Percentiles rank a stretch among this genome's conserved stretches.
Evolutionary conservation across 345 rosid genomes (phyloP).

Genomic region (Dipteronia sinensis): DNA sequence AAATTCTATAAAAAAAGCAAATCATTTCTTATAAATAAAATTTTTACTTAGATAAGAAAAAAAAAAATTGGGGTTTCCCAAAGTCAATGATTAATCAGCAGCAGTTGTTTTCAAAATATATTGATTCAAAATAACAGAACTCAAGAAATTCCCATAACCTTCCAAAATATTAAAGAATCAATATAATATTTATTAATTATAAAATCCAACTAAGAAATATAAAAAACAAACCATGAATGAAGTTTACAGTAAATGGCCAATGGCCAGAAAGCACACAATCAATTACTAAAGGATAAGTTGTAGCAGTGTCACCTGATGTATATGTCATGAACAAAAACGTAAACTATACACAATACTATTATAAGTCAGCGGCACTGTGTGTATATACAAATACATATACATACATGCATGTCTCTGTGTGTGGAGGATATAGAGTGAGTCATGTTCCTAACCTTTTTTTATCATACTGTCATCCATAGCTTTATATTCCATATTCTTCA

Average conservation of each 20-base stretch:
- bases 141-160: background rate
- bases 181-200: background rate
- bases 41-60: background rate
- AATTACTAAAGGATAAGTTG: background rate
- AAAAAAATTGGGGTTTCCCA: background rate
- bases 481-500: slow-evolving; percentile 99
- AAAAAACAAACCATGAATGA: background rate
- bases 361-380: background rate
- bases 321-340: background rate
- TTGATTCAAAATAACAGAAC: background rate
- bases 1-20: background rate
- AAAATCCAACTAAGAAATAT: background rate
- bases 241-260: background rate
- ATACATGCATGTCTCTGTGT: too few relatives aligned
- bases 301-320: too few relatives aligned
- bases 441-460: slow-evolving; percentile 71
- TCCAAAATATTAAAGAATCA: background rate
- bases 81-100: background rate
- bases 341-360: background rate
- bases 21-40: background rate
- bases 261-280: background rate
- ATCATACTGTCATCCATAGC: slow-evolving; percentile 96
- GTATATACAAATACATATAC: background rate
- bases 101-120: background rate
- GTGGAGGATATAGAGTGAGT: background rate